Percentiles rank a stretch among this genome's conserved stretches.
Evolutionary conservation across 2,329 filamentous ascomycete species (phyloP).

Genomic region (Cercospora sp.): DNA sequence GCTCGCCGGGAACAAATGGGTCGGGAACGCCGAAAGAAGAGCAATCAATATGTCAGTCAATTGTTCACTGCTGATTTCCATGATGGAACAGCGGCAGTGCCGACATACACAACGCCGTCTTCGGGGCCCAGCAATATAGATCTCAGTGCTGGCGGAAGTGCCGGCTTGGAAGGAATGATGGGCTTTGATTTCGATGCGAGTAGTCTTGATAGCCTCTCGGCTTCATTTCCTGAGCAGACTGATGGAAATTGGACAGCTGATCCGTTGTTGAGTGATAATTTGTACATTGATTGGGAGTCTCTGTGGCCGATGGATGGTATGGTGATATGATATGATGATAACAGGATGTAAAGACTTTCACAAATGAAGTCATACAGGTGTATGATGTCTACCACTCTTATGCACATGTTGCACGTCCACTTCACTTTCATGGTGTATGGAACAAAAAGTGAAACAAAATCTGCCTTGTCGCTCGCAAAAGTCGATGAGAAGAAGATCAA

Average conservation of each 20-base stretch:
- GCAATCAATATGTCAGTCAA: constrained; percentile 26
- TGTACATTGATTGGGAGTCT: constrained; percentile 23
- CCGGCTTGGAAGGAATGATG: constrained; percentile 9
- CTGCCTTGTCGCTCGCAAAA: too few species aligned
- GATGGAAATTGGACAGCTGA: constrained; percentile 12
- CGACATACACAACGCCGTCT: constrained; percentile 12
- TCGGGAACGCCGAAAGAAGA: constrained; percentile 25
- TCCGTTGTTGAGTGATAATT: constrained; percentile 16
- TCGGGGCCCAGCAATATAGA: constrained; percentile 10
- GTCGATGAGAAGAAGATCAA: too few species aligned
- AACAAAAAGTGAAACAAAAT: too few species aligned
- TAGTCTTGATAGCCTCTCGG: constrained; percentile 13
- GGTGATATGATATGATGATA: constrained; percentile 8
- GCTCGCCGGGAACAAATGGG: constrained; percentile 22
- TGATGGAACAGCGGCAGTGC: constrained; percentile 10
- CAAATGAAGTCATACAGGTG: too few species aligned
- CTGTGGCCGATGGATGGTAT: constrained; percentile 20
- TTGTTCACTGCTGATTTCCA: constrained; percentile 29
- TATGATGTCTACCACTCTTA: too few species aligned
- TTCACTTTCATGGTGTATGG: too few species aligned
- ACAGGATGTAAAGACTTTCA: too few species aligned
- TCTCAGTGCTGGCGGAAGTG: background rate
- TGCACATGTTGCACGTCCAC: too few species aligned
- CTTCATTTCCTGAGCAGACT: constrained; percentile 1
- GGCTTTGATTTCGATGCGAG: constrained; percentile 19